Base-by-base conservation (phyloP, 1,139 yeast species). In the Geotrichum australiense region DNA sequence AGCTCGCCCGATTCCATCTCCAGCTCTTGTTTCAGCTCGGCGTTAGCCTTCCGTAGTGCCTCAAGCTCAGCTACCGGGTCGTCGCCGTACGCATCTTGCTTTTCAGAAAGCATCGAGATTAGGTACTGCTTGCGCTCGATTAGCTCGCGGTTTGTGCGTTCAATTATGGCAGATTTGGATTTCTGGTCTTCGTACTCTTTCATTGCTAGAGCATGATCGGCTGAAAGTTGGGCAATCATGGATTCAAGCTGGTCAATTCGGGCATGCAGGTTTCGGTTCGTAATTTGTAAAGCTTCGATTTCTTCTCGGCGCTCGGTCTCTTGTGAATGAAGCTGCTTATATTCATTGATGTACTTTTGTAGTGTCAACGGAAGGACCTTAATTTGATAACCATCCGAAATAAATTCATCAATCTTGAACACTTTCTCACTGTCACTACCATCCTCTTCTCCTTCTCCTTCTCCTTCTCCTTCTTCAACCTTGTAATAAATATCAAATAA, bases 381-480 rank as follows among this genome's bases (percentile, higher is more conserved):
- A 34, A 86, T 73, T 23, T 68, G 67, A 73, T 82, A 78, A 0
- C 96, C 83, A 58, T 86, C 95, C 8, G 61, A 61, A n/a, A 91
- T 91, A 50, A 91, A 73, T 35, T 74, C 75, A 54, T 84, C 79
- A 14, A 20, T 19, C 11, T 31, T 18, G 22, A 35, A 35, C 26
- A 20, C 26, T 18, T 25, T 25, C 11, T 19, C 24, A 19, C 5
- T 28, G 14, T 11, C 6, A 8, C 18, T 14, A 4, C 35, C 35
- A n/a, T 31, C 23, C 12, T 12, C 15, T 3, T 8, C n/a, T 7
- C 24, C 32, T 6, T 26, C 23, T 14, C 26, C 28, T 21, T 35
- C 38, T 16, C 16, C 31, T 10, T 52, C 55, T 26, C 69, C 71
- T n/a, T n/a, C n/a, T n/a, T n/a, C n/a, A n/a, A n/a, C n/a, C n/a